Percentiles rank a stretch among this genome's conserved stretches.
These are phyloP conservation scores for Lactarius pseudohatsudake DNA, from an alignment of 768 basidiomycete genomes.

Conservation along the genomic window DNA sequence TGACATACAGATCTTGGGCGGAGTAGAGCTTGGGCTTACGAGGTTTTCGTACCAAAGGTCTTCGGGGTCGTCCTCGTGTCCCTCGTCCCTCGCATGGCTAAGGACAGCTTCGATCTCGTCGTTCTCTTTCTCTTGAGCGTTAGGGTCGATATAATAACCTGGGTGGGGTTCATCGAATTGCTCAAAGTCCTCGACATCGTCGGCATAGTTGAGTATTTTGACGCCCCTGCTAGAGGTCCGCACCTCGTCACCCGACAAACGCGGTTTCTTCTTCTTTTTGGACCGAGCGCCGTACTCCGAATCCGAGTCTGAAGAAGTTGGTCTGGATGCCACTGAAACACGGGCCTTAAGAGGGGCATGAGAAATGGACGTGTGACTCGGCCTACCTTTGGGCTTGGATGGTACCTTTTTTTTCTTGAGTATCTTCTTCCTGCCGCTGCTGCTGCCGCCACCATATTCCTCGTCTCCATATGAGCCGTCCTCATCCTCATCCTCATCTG, in stretches of 20 bases:
- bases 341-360: conserved; percentile 27
- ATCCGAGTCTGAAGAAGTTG: conserved; percentile 72
- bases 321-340: conserved; percentile 45
- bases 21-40: conserved; percentile 41
- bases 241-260: conserved; percentile 61
- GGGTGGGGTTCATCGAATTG: conserved; percentile 73
- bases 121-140: conserved; percentile 53
- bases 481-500: conserved; percentile 59
- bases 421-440: conserved; percentile 59
- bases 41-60: conserved; percentile 89
- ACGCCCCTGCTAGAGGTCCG: conserved; percentile 74
- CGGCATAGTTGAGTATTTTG: conserved; percentile 82
- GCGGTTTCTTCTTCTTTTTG: conserved; percentile 78
- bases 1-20: conserved; percentile 26
- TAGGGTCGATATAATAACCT: conserved; percentile 55
- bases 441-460: conserved; percentile 49
- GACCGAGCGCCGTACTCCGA: conserved; percentile 85
- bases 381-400: conserved; percentile 60
- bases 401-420: conserved; percentile 66
- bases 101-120: conserved; percentile 94
- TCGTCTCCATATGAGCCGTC: conserved; percentile 80
- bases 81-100: conserved; percentile 83
- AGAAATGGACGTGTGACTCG: conserved; percentile 17
- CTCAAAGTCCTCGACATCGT: conserved; percentile 64
- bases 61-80: conserved; percentile 67